These are phyloP conservation scores for Oryza officinalis DNA, from an alignment of 176 grass and related monocot genomes.

Conservation along the genomic window DNA sequence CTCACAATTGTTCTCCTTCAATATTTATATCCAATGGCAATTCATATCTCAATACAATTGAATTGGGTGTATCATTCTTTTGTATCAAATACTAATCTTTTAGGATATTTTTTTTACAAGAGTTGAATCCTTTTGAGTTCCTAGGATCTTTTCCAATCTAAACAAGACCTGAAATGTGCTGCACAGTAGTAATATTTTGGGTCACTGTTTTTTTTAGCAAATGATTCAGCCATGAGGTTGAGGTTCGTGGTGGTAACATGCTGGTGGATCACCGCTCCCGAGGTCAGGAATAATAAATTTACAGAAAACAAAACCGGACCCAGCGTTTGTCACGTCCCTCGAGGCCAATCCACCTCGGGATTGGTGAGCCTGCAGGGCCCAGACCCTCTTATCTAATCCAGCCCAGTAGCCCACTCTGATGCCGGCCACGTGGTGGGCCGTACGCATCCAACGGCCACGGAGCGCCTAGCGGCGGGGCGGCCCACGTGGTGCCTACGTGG, in stretches of 20 bases:
- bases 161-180: background rate
- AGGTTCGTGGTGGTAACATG: background rate
- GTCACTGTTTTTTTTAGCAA: background rate
- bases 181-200: too few species aligned
- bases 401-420: background rate
- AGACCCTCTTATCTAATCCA: background rate
- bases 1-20: too few species aligned
- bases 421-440: background rate
- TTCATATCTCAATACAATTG: too few species aligned
- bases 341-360: conserved; percentile 71
- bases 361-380: conserved; percentile 35
- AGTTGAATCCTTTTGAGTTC: too few species aligned
- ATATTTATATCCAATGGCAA: too few species aligned
- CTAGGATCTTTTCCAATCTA: background rate
- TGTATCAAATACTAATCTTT: too few species aligned
- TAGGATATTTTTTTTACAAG: too few species aligned
- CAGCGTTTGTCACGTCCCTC: background rate
- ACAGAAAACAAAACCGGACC: background rate
- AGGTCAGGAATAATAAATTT: background rate
- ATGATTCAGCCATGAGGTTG: background rate
- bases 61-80: too few species aligned
- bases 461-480: background rate
- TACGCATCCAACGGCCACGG: conserved; percentile 31
- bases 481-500: conserved; percentile 42
- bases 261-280: background rate